Conservation (phyloP, 305 asterid species). For the Solanum hybrid region DNA sequence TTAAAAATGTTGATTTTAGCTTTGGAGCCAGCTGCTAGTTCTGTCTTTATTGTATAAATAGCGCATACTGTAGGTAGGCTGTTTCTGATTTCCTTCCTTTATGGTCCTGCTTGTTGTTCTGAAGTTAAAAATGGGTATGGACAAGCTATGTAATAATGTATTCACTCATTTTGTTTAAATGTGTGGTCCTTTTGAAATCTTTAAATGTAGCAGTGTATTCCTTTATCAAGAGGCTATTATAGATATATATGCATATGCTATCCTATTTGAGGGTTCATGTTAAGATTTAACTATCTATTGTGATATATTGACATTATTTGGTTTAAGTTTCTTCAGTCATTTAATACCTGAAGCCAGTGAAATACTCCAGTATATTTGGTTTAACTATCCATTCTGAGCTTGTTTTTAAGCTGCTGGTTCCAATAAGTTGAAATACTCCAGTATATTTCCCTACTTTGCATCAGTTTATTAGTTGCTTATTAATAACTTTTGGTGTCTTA, state of each 20-base stretch:
- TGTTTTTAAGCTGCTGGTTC: not conserved
- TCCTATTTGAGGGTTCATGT: not conserved
- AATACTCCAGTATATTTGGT: too few species aligned
- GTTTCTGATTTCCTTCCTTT: not conserved
- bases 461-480: not conserved
- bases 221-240: not conserved
- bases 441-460: not conserved
- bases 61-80: not conserved
- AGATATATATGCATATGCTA: not conserved
- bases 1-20: not conserved
- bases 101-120: not conserved
- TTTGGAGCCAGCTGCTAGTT: not conserved
- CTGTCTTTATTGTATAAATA: not conserved
- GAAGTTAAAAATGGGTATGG: not conserved
- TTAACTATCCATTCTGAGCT: not conserved
- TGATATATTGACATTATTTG: not conserved
- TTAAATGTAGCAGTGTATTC: not conserved
- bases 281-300: not conserved
- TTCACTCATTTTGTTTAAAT: not conserved
- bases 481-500: not conserved
- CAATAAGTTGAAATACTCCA: not conserved
- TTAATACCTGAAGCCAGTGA: not conserved
- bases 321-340: not conserved
- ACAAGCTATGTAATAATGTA: not conserved
- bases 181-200: not conserved